Evolutionary conservation across 2,329 filamentous ascomycete species (phyloP), one percentile per base, ranked within the genome.

Genomic region (Colletotrichum tabaci): DNA sequence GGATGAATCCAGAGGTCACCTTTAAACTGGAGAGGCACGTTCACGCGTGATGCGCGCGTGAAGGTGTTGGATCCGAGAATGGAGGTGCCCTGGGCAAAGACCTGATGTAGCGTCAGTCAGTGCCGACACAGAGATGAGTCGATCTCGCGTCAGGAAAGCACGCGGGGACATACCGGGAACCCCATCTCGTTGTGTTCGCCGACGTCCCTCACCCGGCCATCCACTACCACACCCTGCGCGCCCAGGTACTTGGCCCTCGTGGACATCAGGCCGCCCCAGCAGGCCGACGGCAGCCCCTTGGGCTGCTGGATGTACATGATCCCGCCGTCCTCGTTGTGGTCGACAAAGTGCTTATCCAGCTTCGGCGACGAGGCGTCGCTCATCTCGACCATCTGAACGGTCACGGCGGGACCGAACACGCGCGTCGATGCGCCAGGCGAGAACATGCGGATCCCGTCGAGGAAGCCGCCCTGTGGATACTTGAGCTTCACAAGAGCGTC

Each of bases 251-350:
- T 73, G 12, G 78, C 78, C 2, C 78, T 73, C 2, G 77, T 79
- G 1, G 77, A 77, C 78, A 80, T 80, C 16, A 79, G 70, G 3
- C 57, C 74, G 21, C 78, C 78, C 77, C 77, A 80, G 66, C 77
- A 79, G 4, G 78, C 77, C 1, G 76, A 77, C 15, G 68, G 58
- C 2, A 78, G 52, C 2, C 72, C 74, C 44, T 76, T 77, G 9
- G 78, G 78, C 47, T 80, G 77, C 47, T 78, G 75, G 5, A 80
- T 73, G 52, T 77, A 80, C 77, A 80, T 78, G 67, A 80, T 63
- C 13, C 74, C 69, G 12, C 73, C 74, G 15, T 72, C 71, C 16
- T 65, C 62, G n/a, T 78, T 78, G 67, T 75, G 74, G 68, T 80
- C 78, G 5, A 75, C 77, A 57, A 79, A 79, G 35, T 80, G 78